These are phyloP conservation scores for Calocera cornea DNA, from an alignment of 768 basidiomycete genomes.

Conservation along the genomic window DNA sequence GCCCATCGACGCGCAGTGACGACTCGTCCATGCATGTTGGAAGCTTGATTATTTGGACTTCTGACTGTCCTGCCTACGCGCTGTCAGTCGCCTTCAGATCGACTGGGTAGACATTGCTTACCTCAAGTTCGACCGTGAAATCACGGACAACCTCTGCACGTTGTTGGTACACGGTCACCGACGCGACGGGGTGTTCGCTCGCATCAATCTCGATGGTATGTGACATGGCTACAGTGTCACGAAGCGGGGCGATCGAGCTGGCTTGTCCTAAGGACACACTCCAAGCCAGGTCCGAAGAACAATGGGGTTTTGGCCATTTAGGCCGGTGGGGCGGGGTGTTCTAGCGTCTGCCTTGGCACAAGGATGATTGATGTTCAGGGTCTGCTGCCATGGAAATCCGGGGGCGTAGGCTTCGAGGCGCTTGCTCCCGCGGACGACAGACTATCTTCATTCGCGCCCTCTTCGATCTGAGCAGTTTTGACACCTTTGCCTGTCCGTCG, in stretches of 20 bases:
- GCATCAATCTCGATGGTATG: constrained; percentile 11
- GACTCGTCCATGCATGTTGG: constrained; percentile 39
- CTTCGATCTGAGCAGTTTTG: neutral
- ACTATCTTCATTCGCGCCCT: too few species aligned
- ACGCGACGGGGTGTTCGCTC: constrained; percentile 7
- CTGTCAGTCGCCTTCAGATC: neutral
- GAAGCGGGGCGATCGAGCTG: neutral
- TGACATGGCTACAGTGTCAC: neutral
- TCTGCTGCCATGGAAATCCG: too few species aligned
- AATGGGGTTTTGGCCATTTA: neutral
- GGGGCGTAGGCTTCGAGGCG: too few species aligned
- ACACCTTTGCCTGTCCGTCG: neutral
- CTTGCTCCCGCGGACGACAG: too few species aligned
- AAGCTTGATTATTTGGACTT: constrained; percentile 37
- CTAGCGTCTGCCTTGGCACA: too few species aligned
- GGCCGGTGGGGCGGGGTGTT: too few species aligned
- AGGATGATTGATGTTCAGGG: too few species aligned
- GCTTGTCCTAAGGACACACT: neutral
- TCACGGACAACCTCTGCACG: constrained; percentile 9
- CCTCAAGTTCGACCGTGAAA: constrained; percentile 11
- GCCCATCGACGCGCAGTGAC: constrained; percentile 40
- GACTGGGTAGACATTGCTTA: neutral
- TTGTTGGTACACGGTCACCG: constrained; percentile 9
- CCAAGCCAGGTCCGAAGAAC: neutral
- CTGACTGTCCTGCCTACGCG: constrained; percentile 39